Evolutionary conservation across 2,329 filamentous ascomycete genomes (phyloP), one percentile per base, ranked within the genome.

Genomic region (Monilinia aucupariae): DNA sequence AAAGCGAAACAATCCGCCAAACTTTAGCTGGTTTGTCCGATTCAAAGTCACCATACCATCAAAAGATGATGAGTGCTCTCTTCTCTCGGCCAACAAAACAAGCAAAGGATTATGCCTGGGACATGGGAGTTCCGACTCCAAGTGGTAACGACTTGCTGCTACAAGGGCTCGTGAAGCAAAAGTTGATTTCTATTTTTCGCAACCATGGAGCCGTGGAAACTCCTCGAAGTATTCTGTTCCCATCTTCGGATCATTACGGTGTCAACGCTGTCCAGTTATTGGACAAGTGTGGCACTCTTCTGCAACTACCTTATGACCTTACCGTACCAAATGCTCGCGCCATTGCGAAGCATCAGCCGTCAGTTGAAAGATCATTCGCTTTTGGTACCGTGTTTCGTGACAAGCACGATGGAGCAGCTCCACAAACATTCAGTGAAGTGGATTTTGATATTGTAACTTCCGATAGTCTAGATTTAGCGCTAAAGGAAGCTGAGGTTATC

Each of bases 391-490:
- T 97, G 1, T 97, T 91, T 73, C 85, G 94, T 48, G 90, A 96
- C 67, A 86, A 84, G 52, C 81, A 86, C 55, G 87, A 86, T 62
- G 92, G 91, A 9, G 90, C 91, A 2, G 90, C 96, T 69, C 94
- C 94, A 8, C 82, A 83, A 63, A 89, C 88, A 71, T 89, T 91
- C 73, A 89, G 90, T 12, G 94, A 97, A 73, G 92, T 96, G 2
- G 92, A 97, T 74, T 99, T 97, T 74, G 94, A 99, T 75, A 92
- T 99, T 64, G 83, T 96, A n/a, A 93, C 92, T 0, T 83, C 85
- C 51, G 87, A 92, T 69, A 88, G 88, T 0, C 76, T 92, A 6
- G 92, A 97, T 71, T 79, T 96, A 52, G 88, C 92, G 1, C 76
- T 97, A 62, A 96, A 96, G 71, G 94, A 99, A 75, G 93, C 93